phyloP scores from a whole-genome alignment of 1,284 basidiomycete species.

The Xanthoconium separans region DNA sequence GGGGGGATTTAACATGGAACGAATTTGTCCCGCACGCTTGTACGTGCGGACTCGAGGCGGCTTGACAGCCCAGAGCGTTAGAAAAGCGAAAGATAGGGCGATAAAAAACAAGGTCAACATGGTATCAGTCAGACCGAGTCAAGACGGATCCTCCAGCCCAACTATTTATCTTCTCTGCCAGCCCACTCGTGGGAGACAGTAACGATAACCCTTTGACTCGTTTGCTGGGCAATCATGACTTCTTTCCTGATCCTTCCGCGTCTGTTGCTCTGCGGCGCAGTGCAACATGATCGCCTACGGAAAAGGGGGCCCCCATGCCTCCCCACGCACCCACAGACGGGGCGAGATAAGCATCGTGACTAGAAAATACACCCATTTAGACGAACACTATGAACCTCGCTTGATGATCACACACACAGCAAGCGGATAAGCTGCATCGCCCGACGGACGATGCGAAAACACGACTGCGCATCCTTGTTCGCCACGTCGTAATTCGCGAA shows the following conservation, averaged over 20 bases:
- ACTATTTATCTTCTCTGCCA: conserved; percentile 17
- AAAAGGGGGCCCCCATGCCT: neutral
- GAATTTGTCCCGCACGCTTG: conserved; percentile 5
- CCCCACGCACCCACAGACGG: conserved; percentile 5
- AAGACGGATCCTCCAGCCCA: neutral
- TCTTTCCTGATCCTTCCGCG: neutral
- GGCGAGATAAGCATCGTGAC: neutral
- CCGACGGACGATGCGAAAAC: neutral
- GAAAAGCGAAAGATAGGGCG: neutral
- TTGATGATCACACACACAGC: conserved; percentile 5
- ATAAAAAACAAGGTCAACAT: conserved; percentile 6
- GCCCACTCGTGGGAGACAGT: neutral
- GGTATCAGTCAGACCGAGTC: neutral
- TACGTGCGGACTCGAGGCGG: conserved; percentile 12
- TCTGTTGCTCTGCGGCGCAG: neutral
- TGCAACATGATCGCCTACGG: neutral
- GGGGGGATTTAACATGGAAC: conserved; percentile 31
- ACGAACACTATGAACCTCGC: neutral
- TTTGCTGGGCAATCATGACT: neutral
- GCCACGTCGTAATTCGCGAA: neutral
- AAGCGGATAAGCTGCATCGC: neutral
- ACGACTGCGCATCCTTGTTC: neutral
- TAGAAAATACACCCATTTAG: neutral
- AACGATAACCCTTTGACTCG: neutral
- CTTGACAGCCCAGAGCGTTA: neutral